These are phyloP conservation scores for Picochlorum sp. DNA, from an alignment of 139 green algal species.

Conservation along the genomic window DNA sequence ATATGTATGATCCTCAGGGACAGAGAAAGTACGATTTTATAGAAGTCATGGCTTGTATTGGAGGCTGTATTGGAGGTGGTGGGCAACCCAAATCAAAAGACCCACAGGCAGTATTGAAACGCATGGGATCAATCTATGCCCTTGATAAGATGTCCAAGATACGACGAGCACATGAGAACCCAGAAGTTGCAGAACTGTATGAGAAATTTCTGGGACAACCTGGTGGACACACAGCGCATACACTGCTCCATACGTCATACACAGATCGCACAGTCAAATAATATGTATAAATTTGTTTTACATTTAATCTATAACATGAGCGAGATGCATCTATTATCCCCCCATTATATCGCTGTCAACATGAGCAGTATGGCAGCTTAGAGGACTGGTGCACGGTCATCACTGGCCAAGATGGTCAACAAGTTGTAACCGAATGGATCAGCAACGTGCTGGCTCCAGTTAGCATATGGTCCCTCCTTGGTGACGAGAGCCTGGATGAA, in stretches of 20 bases:
- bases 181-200: conserved; percentile 17
- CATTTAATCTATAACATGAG: conserved; percentile 6
- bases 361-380: conserved; percentile 32
- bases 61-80: conserved; percentile 54
- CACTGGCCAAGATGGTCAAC: conserved; percentile 56
- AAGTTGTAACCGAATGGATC: conserved; percentile 96
- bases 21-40: conserved; percentile 43
- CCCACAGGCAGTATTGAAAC: conserved; percentile 43
- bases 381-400: conserved; percentile 74
- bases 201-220: conserved; percentile 38
- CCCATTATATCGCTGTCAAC: not conserved
- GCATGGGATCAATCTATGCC: conserved; percentile 30
- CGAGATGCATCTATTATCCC: not conserved
- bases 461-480: conserved; percentile 90
- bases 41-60: conserved; percentile 38
- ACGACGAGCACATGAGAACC: conserved; percentile 29
- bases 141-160: conserved; percentile 14
- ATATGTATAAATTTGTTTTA: conserved; percentile 8
- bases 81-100: conserved; percentile 55
- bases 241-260: conserved; percentile 58
- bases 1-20: conserved; percentile 4
- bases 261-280: conserved; percentile 14
- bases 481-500: conserved; percentile 79
- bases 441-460: conserved; percentile 87
- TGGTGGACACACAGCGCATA: conserved; percentile 37